Base-by-base conservation (phyloP, 176 grass and related monocot species). In the Zoysia japonica region DNA sequence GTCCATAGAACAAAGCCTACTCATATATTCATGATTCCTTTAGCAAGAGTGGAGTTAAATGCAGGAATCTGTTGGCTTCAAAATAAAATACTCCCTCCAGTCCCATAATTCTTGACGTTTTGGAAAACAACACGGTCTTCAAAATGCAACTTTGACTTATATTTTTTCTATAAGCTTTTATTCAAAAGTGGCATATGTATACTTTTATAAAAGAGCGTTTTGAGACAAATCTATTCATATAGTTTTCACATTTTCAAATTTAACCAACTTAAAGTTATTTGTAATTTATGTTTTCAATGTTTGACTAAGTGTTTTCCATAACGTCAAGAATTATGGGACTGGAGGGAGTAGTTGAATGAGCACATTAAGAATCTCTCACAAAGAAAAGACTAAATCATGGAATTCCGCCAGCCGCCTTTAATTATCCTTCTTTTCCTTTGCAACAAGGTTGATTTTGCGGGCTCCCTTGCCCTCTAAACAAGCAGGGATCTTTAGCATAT, bases 321-420 rank as follows among this genome's bases (percentile, higher is more conserved):
- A 28, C 28, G 28, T 28, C 28, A 28, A 28, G 28, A 28, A 28
- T 28, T 28, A 28, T 28, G 28, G 28, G 28, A 28, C 28, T 28
- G 28, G 28, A 28, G 28, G 28, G 28, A 28, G 28, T 28, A 86
- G 59, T 83, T 78, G 74, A 53, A 64, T 2, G 17, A 48, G 35
- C 67, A 62, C 83, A 86, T 86, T 82, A 82, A 77, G 83, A 89
- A 89, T 85, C 72, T 82, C n/a, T 82, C 35, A 59, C 84, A 86
- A 86, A 83, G 63, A 82, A 73, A 79, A 86, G 75, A 36, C 39
- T 47, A 74, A 65, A 75, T 70, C 69, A 76, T 70, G 62, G 68
- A 61, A 86, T 83, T 83, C 80, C 56, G 73, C 47, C 63, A 69
- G 40, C 64, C 55, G 13, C 70, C 80, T 90, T 90, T 80, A 78